A percentile compares a stretch with the other conserved stretches of the same genome.
Evolutionary conservation across 805 yeast genomes (phyloP).

Genomic region (Kodamaea kakaduensis): DNA sequence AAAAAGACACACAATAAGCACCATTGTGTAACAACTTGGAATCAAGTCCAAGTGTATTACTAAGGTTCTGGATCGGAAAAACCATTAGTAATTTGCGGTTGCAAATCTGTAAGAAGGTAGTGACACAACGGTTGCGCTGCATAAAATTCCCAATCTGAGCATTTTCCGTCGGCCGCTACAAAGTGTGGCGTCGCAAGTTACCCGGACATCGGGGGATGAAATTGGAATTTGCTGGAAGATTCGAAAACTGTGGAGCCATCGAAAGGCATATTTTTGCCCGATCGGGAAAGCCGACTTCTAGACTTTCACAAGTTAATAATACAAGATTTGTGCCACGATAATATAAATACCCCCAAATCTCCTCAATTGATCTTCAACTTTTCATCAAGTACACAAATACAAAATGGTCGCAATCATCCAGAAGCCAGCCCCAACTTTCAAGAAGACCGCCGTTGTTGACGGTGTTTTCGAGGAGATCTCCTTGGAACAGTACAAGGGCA

Average conservation of each 20-base stretch:
- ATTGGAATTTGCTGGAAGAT: slow-evolving; percentile 2
- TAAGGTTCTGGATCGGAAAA: too few species aligned
- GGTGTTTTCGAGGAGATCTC: slow-evolving; percentile 94
- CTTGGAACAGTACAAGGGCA: slow-evolving; percentile 93
- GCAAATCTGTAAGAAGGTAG: too few species aligned
- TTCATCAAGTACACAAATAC: slow-evolving; percentile 3
- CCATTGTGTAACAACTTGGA: too few species aligned
- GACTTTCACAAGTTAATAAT: slow-evolving; percentile 9
- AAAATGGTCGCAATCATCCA: slow-evolving; percentile 86
- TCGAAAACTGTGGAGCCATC: slow-evolving; percentile 2
- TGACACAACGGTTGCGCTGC: too few species aligned
- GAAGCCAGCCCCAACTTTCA: slow-evolving; percentile 95
- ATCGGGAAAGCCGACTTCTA: slow-evolving; percentile 8
- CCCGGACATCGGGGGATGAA: slow-evolving; percentile 3
- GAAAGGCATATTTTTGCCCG: slow-evolving; percentile 1
- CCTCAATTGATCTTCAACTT: neutral
- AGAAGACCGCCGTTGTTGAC: slow-evolving; percentile 94
- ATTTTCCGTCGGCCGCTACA: slow-evolving; percentile 41
- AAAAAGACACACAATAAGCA: too few species aligned
- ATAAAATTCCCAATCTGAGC: neutral
- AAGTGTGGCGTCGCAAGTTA: slow-evolving; percentile 24
- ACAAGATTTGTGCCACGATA: slow-evolving; percentile 1
- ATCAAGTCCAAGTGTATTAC: too few species aligned
- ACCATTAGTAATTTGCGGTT: too few species aligned
- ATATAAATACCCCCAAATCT: slow-evolving; percentile 4